Evolutionary conservation across 2,329 filamentous ascomycete genomes (phyloP).

Genomic region (Ophidiomyces ophidiicola): DNA sequence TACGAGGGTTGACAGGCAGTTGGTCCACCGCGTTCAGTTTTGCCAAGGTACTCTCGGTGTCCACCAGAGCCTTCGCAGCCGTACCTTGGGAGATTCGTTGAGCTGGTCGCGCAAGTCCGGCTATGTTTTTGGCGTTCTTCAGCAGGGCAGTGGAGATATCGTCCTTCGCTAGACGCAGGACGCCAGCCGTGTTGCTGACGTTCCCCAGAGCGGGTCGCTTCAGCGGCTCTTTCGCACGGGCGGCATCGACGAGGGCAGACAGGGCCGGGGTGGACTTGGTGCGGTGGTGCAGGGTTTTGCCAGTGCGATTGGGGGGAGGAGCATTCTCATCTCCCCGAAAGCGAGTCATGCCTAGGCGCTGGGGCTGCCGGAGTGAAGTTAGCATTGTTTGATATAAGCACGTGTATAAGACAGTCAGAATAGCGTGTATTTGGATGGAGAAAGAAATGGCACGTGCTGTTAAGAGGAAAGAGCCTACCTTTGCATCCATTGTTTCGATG

Average conservation of each 20-base stretch:
- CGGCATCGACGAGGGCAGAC: slow-evolving; percentile 41
- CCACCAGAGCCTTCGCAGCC: slow-evolving; percentile 25
- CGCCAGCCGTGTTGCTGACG: slow-evolving; percentile 55
- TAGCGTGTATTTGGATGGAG: neutral
- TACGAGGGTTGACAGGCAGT: slow-evolving; percentile 29
- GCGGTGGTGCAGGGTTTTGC: slow-evolving; percentile 59
- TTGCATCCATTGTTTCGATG: slow-evolving; percentile 38
- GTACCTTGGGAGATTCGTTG: slow-evolving; percentile 39
- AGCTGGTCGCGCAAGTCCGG: slow-evolving; percentile 44
- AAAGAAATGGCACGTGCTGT: neutral
- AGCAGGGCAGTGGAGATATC: slow-evolving; percentile 39
- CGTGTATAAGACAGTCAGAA: neutral
- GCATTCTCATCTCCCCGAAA: slow-evolving; percentile 60
- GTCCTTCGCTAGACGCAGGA: slow-evolving; percentile 39
- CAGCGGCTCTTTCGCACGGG: slow-evolving; percentile 44
- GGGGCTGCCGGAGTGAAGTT: slow-evolving; percentile 44
- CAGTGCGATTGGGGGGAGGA: slow-evolving; percentile 33
- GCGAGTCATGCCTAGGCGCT: slow-evolving; percentile 51
- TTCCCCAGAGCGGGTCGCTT: slow-evolving; percentile 75
- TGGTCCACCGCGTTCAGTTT: slow-evolving; percentile 22
- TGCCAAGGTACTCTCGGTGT: slow-evolving; percentile 23
- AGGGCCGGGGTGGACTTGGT: slow-evolving; percentile 65
- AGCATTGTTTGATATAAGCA: too few species aligned
- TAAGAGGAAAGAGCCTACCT: too few species aligned
- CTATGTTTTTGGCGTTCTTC: slow-evolving; percentile 32